phyloP scores from a whole-genome alignment of 2,329 filamentous ascomycete genomes.

The Emergomyces pasteurianus region DNA sequence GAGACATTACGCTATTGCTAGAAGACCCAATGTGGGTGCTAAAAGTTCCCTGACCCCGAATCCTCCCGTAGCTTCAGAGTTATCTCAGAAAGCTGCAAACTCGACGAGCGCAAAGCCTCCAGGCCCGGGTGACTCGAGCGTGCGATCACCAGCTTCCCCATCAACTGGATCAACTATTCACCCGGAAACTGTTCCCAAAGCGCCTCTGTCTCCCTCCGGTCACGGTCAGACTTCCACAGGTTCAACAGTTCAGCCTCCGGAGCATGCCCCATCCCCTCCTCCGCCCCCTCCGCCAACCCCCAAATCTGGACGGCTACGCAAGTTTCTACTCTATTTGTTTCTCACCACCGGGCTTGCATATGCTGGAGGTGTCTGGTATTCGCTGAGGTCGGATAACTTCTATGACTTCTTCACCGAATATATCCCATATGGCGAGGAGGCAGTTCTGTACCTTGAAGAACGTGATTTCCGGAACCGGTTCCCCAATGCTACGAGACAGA shows the following conservation, averaged over 20 bases:
- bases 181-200: slow-evolving; percentile 37
- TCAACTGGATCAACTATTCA: slow-evolving; percentile 38
- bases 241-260: slow-evolving; percentile 24
- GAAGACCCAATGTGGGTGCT: background rate
- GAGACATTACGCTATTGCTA: slow-evolving; percentile 39
- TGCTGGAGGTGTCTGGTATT: slow-evolving; percentile 81
- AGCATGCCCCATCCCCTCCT: slow-evolving; percentile 27
- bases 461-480: slow-evolving; percentile 84
- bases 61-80: background rate
- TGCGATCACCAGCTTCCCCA: slow-evolving; percentile 27
- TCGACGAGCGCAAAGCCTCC: slow-evolving; percentile 6
- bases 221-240: slow-evolving; percentile 27
- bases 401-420: slow-evolving; percentile 99
- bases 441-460: slow-evolving; percentile 91
- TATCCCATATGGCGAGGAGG: slow-evolving; percentile 85
- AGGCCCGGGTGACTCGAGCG: slow-evolving; percentile 7
- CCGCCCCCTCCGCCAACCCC: slow-evolving; percentile 32
- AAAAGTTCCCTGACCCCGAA: slow-evolving; percentile 14
- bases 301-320: slow-evolving; percentile 62
- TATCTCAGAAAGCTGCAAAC: slow-evolving; percentile 14
- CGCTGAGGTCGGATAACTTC: slow-evolving; percentile 90
- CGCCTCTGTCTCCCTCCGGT: slow-evolving; percentile 29
- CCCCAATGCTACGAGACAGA: slow-evolving; percentile 41
- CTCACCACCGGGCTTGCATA: slow-evolving; percentile 69
- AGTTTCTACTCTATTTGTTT: slow-evolving; percentile 64